These are phyloP conservation scores for Elaeis oleifera DNA, from an alignment of 202 grass and related monocot species.

Conservation along the genomic window DNA sequence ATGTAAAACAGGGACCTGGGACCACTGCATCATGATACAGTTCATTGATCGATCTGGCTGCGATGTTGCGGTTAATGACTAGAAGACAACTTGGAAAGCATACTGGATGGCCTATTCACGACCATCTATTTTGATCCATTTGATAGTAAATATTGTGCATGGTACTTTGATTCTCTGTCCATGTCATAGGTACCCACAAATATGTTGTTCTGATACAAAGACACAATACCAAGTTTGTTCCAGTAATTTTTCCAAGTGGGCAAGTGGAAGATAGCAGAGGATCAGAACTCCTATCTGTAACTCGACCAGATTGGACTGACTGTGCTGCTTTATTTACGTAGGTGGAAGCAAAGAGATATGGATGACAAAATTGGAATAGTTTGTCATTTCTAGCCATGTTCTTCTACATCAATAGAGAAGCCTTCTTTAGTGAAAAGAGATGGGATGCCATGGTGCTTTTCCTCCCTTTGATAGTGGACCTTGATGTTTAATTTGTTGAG, in stretches of 20 bases:
- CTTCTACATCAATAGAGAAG: not conserved
- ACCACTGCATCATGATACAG: not conserved
- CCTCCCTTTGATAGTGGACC: not conserved
- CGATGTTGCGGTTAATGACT: not conserved
- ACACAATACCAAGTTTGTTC: slow-evolving; percentile 1
- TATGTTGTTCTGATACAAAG: not conserved
- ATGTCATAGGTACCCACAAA: not conserved
- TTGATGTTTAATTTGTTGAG: not conserved
- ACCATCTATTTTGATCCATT: not conserved
- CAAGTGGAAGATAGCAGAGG: too few relatives aligned
- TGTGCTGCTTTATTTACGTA: too few relatives aligned
- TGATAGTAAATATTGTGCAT: not conserved
- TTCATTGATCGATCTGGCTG: not conserved
- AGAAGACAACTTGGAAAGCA: too few relatives aligned
- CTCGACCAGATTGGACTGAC: too few relatives aligned
- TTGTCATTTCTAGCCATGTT: not conserved
- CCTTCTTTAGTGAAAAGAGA: not conserved
- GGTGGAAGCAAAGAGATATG: too few relatives aligned
- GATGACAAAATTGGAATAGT: too few relatives aligned
- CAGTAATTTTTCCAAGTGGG: not conserved
- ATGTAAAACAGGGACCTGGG: not conserved
- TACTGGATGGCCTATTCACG: too few relatives aligned
- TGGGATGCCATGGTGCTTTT: not conserved
- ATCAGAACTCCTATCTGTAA: too few relatives aligned
- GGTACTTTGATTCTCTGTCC: not conserved